A percentile compares a stretch with the other conserved stretches of the same genome.
Evolutionary conservation across 2,329 filamentous ascomycete species (phyloP).

Genomic region (Fusarium annulatum): DNA sequence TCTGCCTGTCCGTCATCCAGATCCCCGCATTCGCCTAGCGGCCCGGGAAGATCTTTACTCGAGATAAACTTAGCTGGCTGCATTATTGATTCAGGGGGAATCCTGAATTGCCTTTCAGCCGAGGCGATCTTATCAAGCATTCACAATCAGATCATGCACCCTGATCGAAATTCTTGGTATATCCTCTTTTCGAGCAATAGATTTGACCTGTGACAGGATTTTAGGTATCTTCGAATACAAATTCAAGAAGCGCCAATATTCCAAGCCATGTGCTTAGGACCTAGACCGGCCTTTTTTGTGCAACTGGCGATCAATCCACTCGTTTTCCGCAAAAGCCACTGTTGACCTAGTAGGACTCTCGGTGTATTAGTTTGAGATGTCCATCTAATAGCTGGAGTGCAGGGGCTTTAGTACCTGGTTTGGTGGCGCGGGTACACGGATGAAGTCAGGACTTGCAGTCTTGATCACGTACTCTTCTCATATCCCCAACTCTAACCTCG

Average conservation of each 20-base stretch:
- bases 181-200: not conserved
- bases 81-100: conserved; percentile 4
- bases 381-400: not conserved
- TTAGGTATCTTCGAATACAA: not conserved
- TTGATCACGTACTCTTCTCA: not conserved
- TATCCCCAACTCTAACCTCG: not conserved
- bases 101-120: not conserved
- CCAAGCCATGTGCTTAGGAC: not conserved
- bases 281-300: conserved; percentile 11
- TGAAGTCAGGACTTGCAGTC: not conserved
- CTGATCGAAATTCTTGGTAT: too few relatives aligned
- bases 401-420: conserved; percentile 21
- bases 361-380: conserved; percentile 8
- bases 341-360: not conserved
- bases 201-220: not conserved
- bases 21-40: conserved; percentile 21
- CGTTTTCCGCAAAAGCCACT: not conserved
- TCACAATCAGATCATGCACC: not conserved
- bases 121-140: not conserved
- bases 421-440: conserved; percentile 14
- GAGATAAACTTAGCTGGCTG: conserved; percentile 16
- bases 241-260: conserved; percentile 2
- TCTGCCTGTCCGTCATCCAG: conserved; percentile 5
- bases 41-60: conserved; percentile 24
- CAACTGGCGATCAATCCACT: conserved; percentile 17